Evolutionary conservation across 768 basidiomycete species (phyloP).

Genomic region (Psilocybe azurescens): DNA sequence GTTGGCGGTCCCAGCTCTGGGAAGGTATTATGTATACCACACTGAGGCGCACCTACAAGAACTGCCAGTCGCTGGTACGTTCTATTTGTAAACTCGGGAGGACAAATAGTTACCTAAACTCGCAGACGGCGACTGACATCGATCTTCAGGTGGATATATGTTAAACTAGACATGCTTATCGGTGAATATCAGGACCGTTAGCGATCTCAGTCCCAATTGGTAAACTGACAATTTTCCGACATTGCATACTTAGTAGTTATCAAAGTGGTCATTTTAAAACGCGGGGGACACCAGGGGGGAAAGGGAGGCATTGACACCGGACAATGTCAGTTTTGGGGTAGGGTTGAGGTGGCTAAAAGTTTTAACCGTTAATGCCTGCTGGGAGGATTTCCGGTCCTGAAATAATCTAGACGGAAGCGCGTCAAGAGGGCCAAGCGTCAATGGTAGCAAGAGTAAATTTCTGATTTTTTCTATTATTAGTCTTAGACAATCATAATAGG

Average conservation of each 20-base stretch:
- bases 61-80: too few relatives aligned
- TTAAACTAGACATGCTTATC: too few relatives aligned
- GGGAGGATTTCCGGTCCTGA: conserved; percentile 24
- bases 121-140: too few relatives aligned
- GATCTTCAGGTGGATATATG: too few relatives aligned
- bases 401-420: background rate
- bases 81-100: too few relatives aligned
- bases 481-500: background rate
- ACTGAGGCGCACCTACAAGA: too few relatives aligned
- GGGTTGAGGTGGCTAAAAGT: conserved; percentile 56
- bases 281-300: conserved; percentile 61
- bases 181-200: too few relatives aligned
- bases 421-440: background rate
- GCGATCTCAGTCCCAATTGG: too few relatives aligned
- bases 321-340: conserved; percentile 55
- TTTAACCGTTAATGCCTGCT: conserved; percentile 43
- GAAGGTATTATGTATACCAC: too few relatives aligned
- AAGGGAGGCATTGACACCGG: conserved; percentile 53
- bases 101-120: too few relatives aligned
- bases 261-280: conserved; percentile 79
- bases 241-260: conserved; percentile 59
- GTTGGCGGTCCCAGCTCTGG: too few relatives aligned
- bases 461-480: background rate
- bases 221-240: too few relatives aligned
- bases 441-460: background rate